These are phyloP conservation scores for Oryza glumipatula DNA, from an alignment of 176 grass and related monocot genomes.

Conservation along the genomic window DNA sequence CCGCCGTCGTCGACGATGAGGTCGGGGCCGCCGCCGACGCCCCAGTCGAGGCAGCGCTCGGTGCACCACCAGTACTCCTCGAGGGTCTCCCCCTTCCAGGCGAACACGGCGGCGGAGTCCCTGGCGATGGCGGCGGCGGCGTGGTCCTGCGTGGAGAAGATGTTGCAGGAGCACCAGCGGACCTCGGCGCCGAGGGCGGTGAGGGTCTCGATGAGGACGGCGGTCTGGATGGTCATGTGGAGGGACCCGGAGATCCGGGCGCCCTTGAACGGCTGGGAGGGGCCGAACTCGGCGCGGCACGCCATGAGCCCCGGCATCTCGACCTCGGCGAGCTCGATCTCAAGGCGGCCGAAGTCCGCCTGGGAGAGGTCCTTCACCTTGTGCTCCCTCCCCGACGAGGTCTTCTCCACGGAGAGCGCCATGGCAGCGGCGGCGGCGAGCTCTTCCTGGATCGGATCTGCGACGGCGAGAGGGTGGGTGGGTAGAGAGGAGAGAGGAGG, in stretches of 20 bases:
- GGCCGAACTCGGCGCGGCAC: slow-evolving; percentile 85
- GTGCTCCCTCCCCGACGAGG: slow-evolving; percentile 79
- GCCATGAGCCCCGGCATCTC: slow-evolving; percentile 98
- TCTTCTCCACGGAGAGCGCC: slow-evolving; percentile 93
- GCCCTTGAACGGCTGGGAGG: slow-evolving; percentile 75
- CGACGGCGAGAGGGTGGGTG: not conserved
- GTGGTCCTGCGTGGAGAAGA: slow-evolving; percentile 99
- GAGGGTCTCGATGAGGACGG: slow-evolving; percentile 97
- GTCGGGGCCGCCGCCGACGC: slow-evolving; percentile 67
- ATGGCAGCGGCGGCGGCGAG: slow-evolving; percentile 32
- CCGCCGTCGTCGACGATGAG: slow-evolving; percentile 97
- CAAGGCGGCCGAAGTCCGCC: slow-evolving; percentile 88
- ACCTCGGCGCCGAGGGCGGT: slow-evolving; percentile 91
- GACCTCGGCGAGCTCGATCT: slow-evolving; percentile 92
- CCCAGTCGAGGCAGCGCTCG: slow-evolving; percentile 96
- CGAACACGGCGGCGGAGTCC: slow-evolving; percentile 86
- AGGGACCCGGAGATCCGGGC: slow-evolving; percentile 87
- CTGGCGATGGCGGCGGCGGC: slow-evolving; percentile 94
- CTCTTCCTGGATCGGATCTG: slow-evolving; percentile 37
- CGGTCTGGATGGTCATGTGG: slow-evolving; percentile 99
- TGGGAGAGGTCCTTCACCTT: slow-evolving; percentile 97
- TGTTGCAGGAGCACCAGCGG: slow-evolving; percentile 97
- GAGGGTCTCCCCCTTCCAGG: slow-evolving; percentile 96
- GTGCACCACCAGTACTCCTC: slow-evolving; percentile 99
- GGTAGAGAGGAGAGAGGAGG: too few species aligned